Evolutionary conservation across 2,329 filamentous ascomycete species (phyloP).

Genomic region (Fusarium sp.): DNA sequence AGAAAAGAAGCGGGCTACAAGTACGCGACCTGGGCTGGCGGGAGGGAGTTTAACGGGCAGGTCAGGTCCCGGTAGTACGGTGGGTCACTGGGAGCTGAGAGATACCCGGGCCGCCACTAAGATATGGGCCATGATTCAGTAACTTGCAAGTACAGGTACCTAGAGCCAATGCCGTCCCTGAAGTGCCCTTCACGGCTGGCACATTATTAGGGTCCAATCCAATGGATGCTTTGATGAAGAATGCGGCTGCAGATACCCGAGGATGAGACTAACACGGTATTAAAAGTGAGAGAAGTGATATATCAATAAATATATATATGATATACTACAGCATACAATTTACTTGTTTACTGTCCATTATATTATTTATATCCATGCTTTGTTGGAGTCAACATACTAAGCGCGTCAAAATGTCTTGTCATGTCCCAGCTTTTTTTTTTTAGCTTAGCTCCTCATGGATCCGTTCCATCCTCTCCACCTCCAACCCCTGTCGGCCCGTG

Average conservation of each 20-base stretch:
- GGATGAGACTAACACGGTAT: neutral
- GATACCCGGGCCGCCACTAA: conserved; percentile 13
- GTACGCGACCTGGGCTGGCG: conserved; percentile 37
- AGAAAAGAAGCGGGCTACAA: conserved; percentile 38
- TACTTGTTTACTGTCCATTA: neutral
- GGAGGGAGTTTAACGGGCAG: conserved; percentile 39
- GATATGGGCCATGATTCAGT: conserved; percentile 6
- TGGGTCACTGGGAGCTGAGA: conserved; percentile 24
- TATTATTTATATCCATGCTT: neutral
- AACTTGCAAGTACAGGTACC: conserved; percentile 22
- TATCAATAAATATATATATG: neutral
- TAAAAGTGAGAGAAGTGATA: neutral
- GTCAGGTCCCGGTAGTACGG: conserved; percentile 40
- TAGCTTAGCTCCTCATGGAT: conserved; percentile 33
- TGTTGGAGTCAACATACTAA: neutral
- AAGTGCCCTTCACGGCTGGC: neutral
- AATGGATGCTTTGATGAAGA: neutral
- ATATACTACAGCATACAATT: neutral
- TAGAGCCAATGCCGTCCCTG: conserved; percentile 18
- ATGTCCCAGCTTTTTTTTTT: conserved; percentile 35
- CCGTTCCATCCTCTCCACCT: conserved; percentile 16
- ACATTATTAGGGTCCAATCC: conserved; percentile 22
- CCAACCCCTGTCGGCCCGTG: conserved; percentile 30
- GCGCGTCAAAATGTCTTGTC: conserved; percentile 31
- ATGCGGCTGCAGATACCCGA: conserved; percentile 1